Evolutionary conservation across 208 protist species (phyloP).

Genomic region (Endotrypanum monterogeii): DNA sequence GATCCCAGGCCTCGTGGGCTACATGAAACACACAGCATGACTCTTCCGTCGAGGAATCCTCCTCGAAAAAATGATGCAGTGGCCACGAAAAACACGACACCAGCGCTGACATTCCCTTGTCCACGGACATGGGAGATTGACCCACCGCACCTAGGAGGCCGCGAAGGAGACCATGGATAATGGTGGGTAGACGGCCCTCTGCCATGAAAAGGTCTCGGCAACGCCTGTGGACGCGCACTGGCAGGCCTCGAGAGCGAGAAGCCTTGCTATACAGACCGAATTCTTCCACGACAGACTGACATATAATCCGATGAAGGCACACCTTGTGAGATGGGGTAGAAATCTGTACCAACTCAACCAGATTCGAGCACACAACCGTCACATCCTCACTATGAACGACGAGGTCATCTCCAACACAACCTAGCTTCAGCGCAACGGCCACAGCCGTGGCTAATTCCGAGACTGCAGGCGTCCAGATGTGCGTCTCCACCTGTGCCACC

Average conservation of each 20-base stretch:
- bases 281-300: constrained; percentile 60
- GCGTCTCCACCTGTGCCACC: constrained; percentile 23
- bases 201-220: constrained; percentile 51
- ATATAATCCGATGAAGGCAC: constrained; percentile 26
- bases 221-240: constrained; percentile 52
- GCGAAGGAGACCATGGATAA: constrained; percentile 40
- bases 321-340: constrained; percentile 12
- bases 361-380: constrained; percentile 13
- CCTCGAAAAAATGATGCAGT: constrained; percentile 75
- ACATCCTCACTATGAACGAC: constrained; percentile 18
- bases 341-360: constrained; percentile 17
- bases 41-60: constrained; percentile 58
- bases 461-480: constrained; percentile 61
- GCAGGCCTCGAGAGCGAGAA: constrained; percentile 59
- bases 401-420: constrained; percentile 33
- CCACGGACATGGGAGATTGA: constrained; percentile 23
- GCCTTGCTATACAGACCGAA: constrained; percentile 68
- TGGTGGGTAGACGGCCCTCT: constrained; percentile 30
- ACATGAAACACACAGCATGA: constrained; percentile 50
- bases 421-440: constrained; percentile 74
- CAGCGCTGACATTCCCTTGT: constrained; percentile 40
- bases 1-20: constrained; percentile 48
- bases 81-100: constrained; percentile 73
- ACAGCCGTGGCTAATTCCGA: constrained; percentile 55
- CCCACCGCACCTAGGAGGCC: constrained; percentile 22